These are phyloP conservation scores for Coprinopsis cinerea DNA, from an alignment of 768 basidiomycete genomes.

Conservation along the genomic window DNA sequence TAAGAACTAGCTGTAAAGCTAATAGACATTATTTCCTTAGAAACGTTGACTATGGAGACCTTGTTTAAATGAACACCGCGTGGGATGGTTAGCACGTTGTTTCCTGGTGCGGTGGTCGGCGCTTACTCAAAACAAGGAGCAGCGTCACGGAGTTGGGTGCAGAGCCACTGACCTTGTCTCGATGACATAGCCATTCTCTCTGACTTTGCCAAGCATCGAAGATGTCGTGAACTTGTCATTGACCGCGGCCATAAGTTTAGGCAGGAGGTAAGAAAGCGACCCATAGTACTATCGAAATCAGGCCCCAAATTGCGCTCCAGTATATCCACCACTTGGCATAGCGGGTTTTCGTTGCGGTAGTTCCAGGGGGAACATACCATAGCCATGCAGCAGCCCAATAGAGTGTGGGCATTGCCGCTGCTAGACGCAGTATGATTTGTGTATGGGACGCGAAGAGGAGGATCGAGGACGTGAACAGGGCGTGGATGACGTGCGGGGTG, in stretches of 20 bases:
- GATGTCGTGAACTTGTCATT: too few relatives aligned
- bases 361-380: constrained; percentile 6
- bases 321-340: constrained; percentile 45
- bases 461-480: constrained; percentile 51
- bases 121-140: too few relatives aligned
- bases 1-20: too few relatives aligned
- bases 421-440: constrained; percentile 79
- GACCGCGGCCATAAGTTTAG: neutral
- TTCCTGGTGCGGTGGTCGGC: too few relatives aligned
- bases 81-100: too few relatives aligned
- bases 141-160: too few relatives aligned
- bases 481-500: constrained; percentile 72
- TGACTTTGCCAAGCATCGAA: too few relatives aligned
- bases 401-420: constrained; percentile 67
- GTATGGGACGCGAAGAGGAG: constrained; percentile 79
- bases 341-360: neutral
- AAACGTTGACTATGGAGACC: too few relatives aligned
- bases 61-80: too few relatives aligned
- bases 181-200: neutral
- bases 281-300: constrained; percentile 70
- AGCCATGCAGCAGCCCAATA: constrained; percentile 86
- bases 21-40: too few relatives aligned
- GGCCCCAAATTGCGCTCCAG: constrained; percentile 80
- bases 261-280: constrained; percentile 88
- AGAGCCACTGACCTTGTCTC: too few relatives aligned